Base-by-base conservation (phyloP, 768 basidiomycete genomes). In the Lentinula raphanica region DNA sequence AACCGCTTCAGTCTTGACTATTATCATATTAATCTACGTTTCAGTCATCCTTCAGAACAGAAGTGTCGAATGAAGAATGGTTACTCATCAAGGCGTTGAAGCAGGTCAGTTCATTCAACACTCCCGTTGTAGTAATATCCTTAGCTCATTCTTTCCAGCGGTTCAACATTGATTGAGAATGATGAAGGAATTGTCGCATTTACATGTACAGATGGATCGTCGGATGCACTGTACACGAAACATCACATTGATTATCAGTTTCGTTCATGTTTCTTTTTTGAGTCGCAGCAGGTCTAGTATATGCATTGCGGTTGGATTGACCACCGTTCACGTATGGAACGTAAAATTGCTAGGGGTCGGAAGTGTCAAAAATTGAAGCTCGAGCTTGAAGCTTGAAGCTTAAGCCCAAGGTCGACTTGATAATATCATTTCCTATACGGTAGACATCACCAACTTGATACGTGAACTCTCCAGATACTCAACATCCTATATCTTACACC, bases 51-150 rank as follows among this genome's bases (percentile, higher is more conserved):
- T 98, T 98, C 79, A 88, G 92, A 74, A 79, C 85, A 23, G 92
- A 98, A 68, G 93, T 94, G 23, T 81, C 88, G 28, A 88, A 82
- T 58, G 92, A 96, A 59, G 96, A 98, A 66, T 98, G 95, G 95
- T 74, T 87, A 6, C 83, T 98, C 59, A 96, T 98, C 71, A 92
- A 87, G 71, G 85, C 81, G 27, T 76, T 97, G 66, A 96, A 97
- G 70, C 79, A 82, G 31, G 92, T 91, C 21, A 32, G 49, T 36
- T 15, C n/a, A n/a, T n/a, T n/a, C n/a, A 3, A 39, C 38, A 21
- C 17, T 13, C 69, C 62, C 86, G n/a, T n/a, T 73, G 21, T 38
- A 12, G 32, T 15, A 19, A 19, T 28, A 9, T 32, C 19, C 23
- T 29, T 32, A 44, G 15, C 53, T 44, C 4, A 45, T 29, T 8